Conservation (phyloP, 148 eudicot genomes). For the Persicaria tinctoria region DNA sequence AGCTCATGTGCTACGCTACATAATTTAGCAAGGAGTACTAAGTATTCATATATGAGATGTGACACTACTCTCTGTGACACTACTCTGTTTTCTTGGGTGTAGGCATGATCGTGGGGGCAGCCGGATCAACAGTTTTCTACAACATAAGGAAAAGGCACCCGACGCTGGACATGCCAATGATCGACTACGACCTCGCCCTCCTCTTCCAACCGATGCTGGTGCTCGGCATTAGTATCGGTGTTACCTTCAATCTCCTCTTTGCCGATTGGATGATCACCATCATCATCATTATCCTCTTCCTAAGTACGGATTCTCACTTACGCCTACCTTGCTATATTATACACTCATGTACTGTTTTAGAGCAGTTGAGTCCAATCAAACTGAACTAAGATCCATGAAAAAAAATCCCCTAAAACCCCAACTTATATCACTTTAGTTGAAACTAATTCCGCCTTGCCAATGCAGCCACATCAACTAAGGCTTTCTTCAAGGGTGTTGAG, state of each 20-base stretch:
- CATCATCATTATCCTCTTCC: not conserved
- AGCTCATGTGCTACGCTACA: no score
- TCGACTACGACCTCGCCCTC: conserved; percentile 7
- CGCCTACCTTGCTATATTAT: not conserved
- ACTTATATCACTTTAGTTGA: not conserved
- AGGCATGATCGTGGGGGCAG: conserved; percentile 7
- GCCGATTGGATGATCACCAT: not conserved
- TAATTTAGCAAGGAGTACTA: no score
- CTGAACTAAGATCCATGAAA: no score
- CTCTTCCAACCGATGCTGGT: conserved; percentile 8
- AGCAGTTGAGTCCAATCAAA: no score
- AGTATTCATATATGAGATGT: no score
- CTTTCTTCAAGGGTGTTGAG: conserved; percentile 58
- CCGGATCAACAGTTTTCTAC: not conserved
- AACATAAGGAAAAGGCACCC: conserved; percentile 3
- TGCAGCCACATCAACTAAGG: conserved; percentile 59
- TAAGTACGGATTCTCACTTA: not conserved
- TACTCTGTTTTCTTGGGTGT: not conserved
- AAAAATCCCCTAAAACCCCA: not conserved
- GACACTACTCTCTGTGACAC: no score
- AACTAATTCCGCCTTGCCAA: not conserved
- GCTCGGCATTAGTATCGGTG: conserved; percentile 25
- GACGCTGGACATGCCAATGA: conserved; percentile 1
- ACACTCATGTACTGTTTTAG: no score
- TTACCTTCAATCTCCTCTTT: conserved; percentile 6